Evolutionary conservation across 164 flowering plant species (phyloP).

Genomic region (Kingdonia uniflora): DNA sequence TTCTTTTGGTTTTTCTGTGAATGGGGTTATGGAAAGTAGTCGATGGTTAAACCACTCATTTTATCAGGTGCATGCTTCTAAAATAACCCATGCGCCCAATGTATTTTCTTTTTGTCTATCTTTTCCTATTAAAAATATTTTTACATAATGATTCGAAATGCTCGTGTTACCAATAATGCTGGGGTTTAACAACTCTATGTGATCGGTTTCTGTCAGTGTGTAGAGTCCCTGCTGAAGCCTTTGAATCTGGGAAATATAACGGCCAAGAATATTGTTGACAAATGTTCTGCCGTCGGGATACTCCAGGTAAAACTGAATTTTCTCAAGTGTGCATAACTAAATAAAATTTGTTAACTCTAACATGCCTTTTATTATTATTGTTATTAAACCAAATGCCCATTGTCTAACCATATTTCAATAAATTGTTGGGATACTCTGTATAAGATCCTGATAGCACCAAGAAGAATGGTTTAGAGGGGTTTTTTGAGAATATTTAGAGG

Average conservation of each 20-base stretch:
- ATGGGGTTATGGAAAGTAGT: too few relatives aligned
- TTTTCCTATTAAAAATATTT: neutral
- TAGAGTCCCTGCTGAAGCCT: constrained; percentile 35
- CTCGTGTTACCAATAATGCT: neutral
- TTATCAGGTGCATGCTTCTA: too few relatives aligned
- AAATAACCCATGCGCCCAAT: neutral
- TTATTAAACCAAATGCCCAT: neutral
- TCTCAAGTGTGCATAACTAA: neutral
- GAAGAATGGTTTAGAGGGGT: too few relatives aligned
- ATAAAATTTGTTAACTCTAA: neutral
- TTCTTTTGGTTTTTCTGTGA: too few relatives aligned
- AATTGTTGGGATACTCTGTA: too few relatives aligned
- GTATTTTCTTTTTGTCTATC: neutral
- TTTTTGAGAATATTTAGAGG: too few relatives aligned
- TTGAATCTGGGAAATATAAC: constrained; percentile 41
- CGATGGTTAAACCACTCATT: too few relatives aligned
- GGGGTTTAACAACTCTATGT: neutral
- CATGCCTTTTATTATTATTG: neutral
- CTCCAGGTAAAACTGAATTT: constrained; percentile 53
- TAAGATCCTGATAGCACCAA: too few relatives aligned
- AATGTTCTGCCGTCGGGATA: constrained; percentile 92
- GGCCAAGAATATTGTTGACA: constrained; percentile 55
- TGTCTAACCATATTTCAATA: too few relatives aligned
- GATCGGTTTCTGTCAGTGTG: constrained; percentile 31
- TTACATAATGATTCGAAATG: neutral